Evolutionary conservation across 257 asterid genomes (phyloP), one percentile per base, ranked within the genome.

Genomic region (Scutellaria galericulata): DNA sequence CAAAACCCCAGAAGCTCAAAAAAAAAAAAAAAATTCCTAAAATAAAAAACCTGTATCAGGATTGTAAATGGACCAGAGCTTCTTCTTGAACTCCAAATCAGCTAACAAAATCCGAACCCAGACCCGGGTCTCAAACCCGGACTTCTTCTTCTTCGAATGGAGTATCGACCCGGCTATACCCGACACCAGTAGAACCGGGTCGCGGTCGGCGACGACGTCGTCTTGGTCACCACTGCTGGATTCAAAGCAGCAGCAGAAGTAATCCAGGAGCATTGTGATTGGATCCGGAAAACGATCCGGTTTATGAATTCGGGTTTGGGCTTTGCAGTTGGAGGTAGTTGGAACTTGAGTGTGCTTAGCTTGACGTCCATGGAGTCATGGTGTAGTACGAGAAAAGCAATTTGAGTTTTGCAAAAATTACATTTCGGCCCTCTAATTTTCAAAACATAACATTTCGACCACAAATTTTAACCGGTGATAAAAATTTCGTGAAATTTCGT

Each of bases 91-190:
- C 88, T 88, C 97, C 76, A 78, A 76, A 72, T 92, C 91, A 78
- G 98, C 96, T 22, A 90, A 79, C 39, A 90, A 80, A 27, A 92
- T 52, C 69, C 98, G 86, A 51, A 92, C 96, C 98, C 98, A 92
- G 5, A 90, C 97, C 77, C 97, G 95, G 75, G 90, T 88, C 66
- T 87, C 83, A 18, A 42, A 82, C 68, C 96, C 88, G 57, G 75
- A 77, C 22, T 75, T 87, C 87, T 87, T 92, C 62, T 66, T 86
- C 91, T 75, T 92, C 7, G 95, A 88, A 72, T 88, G 73, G 35
- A 92, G 97, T 27, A 92, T 87, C 15, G 98, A 84, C n/a, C 98
- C 98, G 51, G 77, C 94, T 3, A 90, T 55, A 50, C 98, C 97
- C 55, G 97, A 80, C 2, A 92, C 90, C 44, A 92, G 64, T 4